Conservation (phyloP, 176 grass and related monocot species). For the Carex pumila region DNA sequence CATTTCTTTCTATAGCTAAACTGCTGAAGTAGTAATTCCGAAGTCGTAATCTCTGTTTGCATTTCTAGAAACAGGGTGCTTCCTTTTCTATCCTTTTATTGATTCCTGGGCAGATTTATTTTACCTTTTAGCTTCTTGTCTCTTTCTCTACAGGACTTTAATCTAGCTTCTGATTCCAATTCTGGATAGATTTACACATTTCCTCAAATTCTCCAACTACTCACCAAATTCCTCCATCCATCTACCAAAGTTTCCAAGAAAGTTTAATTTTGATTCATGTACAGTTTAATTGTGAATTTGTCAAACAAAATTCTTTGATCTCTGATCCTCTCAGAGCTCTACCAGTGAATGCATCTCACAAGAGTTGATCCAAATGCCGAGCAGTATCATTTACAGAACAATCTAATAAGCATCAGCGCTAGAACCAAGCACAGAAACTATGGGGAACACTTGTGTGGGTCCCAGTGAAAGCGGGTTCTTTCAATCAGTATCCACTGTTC, state of each 20-base stretch:
- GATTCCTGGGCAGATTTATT: background rate
- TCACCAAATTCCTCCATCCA: background rate
- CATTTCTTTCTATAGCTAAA: background rate
- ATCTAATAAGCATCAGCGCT: background rate
- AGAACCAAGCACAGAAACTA: slow-evolving; percentile 6
- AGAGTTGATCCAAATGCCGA: slow-evolving; percentile 22
- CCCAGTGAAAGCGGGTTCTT: slow-evolving; percentile 81
- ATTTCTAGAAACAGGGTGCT: background rate
- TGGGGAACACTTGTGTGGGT: slow-evolving; percentile 89
- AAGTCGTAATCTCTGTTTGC: background rate
- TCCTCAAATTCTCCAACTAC: background rate
- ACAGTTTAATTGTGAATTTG: background rate
- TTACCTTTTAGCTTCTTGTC: background rate
- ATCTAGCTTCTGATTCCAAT: slow-evolving; percentile 6
- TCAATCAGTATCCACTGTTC: slow-evolving; percentile 61
- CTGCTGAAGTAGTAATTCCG: background rate
- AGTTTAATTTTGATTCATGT: background rate
- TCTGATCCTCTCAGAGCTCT: background rate
- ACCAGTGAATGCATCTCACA: slow-evolving; percentile 16
- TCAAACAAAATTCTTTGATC: slow-evolving; percentile 3
- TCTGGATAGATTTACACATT: background rate
- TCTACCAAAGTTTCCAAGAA: background rate
- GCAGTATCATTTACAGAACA: background rate
- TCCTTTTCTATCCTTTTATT: background rate
- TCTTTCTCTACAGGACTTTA: background rate